These are phyloP conservation scores for Aspergillus funiculosus DNA, from an alignment of 495 filamentous ascomycete species.

Conservation along the genomic window DNA sequence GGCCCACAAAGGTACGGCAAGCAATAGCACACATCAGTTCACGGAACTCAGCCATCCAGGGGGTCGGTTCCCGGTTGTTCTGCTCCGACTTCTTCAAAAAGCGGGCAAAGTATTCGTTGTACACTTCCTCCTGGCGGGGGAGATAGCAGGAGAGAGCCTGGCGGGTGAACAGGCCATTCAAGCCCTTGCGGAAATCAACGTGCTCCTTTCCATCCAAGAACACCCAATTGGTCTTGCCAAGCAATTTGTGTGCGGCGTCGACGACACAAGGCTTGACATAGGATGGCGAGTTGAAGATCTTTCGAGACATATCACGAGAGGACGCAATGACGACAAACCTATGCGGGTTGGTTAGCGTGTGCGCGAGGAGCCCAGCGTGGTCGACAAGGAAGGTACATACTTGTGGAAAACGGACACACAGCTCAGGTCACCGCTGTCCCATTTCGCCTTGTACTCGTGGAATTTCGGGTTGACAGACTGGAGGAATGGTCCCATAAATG, in stretches of 20 bases:
- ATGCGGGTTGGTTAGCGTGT: slow-evolving; percentile 12
- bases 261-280: slow-evolving; percentile 98
- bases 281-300: slow-evolving; percentile 89
- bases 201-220: slow-evolving; percentile 95
- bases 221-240: slow-evolving; percentile 91
- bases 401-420: slow-evolving; percentile 99
- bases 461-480: slow-evolving; percentile 90
- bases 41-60: slow-evolving; percentile 90
- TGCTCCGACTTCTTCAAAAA: slow-evolving; percentile 69
- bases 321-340: slow-evolving; percentile 98
- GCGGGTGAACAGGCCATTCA: slow-evolving; percentile 92
- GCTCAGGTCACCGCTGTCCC: slow-evolving; percentile 82
- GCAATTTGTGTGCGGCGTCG: slow-evolving; percentile 89
- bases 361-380: too few species aligned
- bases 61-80: slow-evolving; percentile 61
- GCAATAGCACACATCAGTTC: slow-evolving; percentile 95
- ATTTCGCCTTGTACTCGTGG: slow-evolving; percentile 83
- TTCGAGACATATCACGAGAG: slow-evolving; percentile 89
- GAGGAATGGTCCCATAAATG: slow-evolving; percentile 95
- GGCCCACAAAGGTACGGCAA: slow-evolving; percentile 91
- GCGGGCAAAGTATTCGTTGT: slow-evolving; percentile 74
- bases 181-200: slow-evolving; percentile 93
- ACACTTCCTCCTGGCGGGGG: slow-evolving; percentile 86
- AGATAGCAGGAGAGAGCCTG: slow-evolving; percentile 83
- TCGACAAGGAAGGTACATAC: slow-evolving; percentile 52